Percentiles rank a stretch among this genome's conserved stretches.
Evolutionary conservation across 352 stramenopile species (phyloP).

Genomic region (Halophytophthora polymorphica): DNA sequence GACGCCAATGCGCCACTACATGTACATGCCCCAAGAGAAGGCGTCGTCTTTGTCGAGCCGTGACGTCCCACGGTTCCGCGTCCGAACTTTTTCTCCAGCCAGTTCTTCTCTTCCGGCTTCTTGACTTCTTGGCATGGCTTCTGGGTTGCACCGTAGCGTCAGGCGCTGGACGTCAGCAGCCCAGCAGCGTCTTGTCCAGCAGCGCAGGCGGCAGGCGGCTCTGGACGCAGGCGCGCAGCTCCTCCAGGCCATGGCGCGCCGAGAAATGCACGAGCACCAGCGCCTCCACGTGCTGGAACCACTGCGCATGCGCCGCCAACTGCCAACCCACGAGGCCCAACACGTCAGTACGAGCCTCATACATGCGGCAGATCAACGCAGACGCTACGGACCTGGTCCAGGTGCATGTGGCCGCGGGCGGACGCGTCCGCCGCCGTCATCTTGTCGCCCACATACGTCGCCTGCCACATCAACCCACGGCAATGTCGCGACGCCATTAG

Average conservation of each 20-base stretch:
- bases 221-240: constrained; percentile 33
- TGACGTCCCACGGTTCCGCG: too few species aligned
- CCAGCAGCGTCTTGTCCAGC: constrained; percentile 42
- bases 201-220: constrained; percentile 33
- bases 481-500: too few species aligned
- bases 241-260: constrained; percentile 40
- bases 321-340: constrained; percentile 14
- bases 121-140: not conserved
- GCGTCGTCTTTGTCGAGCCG: not conserved
- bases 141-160: too few species aligned
- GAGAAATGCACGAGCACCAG: constrained; percentile 80
- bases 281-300: constrained; percentile 48
- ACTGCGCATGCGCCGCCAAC: constrained; percentile 36
- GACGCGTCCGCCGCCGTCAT: constrained; percentile 44
- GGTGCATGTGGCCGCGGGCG: constrained; percentile 67
- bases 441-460: constrained; percentile 58
- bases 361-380: too few species aligned
- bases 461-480: constrained; percentile 38
- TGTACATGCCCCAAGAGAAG: constrained; percentile 1
- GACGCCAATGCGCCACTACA: not conserved
- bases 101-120: too few species aligned
- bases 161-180: constrained; percentile 7
- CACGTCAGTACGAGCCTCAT: not conserved
- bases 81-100: too few species aligned
- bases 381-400: constrained; percentile 47